Conservation (phyloP, 2,329 filamentous ascomycete species). For the Drechslera avenae region DNA sequence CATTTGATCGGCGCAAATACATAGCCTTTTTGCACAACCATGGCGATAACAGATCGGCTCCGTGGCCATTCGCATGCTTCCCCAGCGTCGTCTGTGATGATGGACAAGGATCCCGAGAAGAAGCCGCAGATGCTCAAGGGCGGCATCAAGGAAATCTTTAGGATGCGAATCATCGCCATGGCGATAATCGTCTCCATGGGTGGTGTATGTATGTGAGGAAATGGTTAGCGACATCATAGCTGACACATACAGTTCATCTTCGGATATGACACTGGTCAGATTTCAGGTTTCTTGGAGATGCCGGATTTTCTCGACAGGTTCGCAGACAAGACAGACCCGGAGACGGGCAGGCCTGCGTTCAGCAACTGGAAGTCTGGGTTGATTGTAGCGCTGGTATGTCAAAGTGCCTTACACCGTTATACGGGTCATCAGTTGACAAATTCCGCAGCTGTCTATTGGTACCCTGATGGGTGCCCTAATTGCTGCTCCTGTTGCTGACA, state of each 20-base stretch:
- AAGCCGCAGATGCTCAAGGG: constrained; percentile 30
- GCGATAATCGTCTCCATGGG: constrained; percentile 44
- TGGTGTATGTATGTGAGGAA: constrained; percentile 29
- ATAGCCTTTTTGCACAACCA: constrained; percentile 4
- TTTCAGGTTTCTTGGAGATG: constrained; percentile 47
- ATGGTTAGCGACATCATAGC: not conserved
- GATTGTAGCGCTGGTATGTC: constrained; percentile 43
- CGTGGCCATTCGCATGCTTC: constrained; percentile 23
- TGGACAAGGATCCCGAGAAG: constrained; percentile 35
- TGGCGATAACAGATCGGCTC: constrained; percentile 31
- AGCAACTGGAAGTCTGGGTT: constrained; percentile 41
- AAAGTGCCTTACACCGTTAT: not conserved
- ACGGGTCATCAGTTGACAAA: not conserved
- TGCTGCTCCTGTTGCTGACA: constrained; percentile 63
- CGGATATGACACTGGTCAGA: constrained; percentile 46
- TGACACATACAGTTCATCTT: constrained; percentile 22
- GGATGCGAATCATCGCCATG: constrained; percentile 42
- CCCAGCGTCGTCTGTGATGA: constrained; percentile 28
- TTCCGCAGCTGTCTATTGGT: constrained; percentile 65
- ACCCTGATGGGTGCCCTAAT: constrained; percentile 74
- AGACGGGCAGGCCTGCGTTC: constrained; percentile 31
- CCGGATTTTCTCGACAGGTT: constrained; percentile 41
- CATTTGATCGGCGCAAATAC: not conserved
- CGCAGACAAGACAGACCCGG: constrained; percentile 28
- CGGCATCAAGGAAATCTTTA: constrained; percentile 36